Evolutionary conservation across 345 rosid genomes (phyloP).

Genomic region (Salix viminalis): DNA sequence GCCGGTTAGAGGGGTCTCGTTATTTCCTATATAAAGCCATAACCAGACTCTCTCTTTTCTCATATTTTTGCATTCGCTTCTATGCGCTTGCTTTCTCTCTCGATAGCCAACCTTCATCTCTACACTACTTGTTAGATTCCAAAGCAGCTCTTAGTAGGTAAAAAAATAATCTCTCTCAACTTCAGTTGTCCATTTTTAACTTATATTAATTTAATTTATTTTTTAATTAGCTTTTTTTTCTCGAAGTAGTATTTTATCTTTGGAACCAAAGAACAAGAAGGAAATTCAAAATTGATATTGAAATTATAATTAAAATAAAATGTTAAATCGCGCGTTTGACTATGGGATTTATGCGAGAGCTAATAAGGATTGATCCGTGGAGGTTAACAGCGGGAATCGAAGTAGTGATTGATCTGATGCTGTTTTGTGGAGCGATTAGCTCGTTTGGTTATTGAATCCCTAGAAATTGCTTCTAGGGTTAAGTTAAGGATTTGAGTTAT

Average conservation of each 20-base stretch:
- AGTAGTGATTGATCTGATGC: not conserved
- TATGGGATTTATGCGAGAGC: constrained; percentile 14
- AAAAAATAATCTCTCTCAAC: constrained; percentile 9
- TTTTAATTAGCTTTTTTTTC: not conserved
- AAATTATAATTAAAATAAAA: not conserved
- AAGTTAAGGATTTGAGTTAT: constrained; percentile 1
- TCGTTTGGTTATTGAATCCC: constrained; percentile 8
- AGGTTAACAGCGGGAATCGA: not conserved
- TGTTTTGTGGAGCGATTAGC: not conserved
- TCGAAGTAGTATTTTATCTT: not conserved
- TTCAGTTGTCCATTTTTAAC: constrained; percentile 4
- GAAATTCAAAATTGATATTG: not conserved
- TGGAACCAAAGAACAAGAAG: not conserved
- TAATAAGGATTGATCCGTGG: constrained; percentile 14
- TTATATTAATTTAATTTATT: constrained; percentile 5
- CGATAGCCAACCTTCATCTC: constrained; percentile 16
- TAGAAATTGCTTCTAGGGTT: constrained; percentile 5
- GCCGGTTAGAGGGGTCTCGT: constrained; percentile 32
- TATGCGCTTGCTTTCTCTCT: not conserved
- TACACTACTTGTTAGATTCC: constrained; percentile 8
- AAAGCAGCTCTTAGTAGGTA: constrained; percentile 31
- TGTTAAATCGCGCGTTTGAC: constrained; percentile 14
- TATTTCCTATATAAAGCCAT: constrained; percentile 56
- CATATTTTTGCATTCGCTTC: constrained; percentile 6
- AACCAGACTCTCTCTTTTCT: constrained; percentile 10